phyloP scores from a whole-genome alignment of 2,329 filamentous ascomycete species.

The Xylariaceae sp. region DNA sequence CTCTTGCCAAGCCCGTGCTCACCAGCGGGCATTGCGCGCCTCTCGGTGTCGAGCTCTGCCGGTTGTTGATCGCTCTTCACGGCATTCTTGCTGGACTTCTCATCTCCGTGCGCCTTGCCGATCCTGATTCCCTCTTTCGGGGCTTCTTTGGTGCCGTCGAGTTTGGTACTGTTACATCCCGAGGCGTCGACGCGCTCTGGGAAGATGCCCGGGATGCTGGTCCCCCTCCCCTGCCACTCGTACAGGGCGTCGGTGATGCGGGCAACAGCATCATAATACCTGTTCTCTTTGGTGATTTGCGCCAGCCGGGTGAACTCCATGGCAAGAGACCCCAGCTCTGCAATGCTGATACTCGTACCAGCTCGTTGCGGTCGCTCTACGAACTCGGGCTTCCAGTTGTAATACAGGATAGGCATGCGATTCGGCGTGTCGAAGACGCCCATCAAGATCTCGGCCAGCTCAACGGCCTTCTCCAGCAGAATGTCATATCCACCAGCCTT shows the following conservation, averaged over 20 bases:
- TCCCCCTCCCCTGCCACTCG: slow-evolving; percentile 61
- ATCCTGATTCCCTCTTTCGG: slow-evolving; percentile 6
- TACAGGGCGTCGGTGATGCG: slow-evolving; percentile 77
- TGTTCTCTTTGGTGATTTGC: slow-evolving; percentile 71
- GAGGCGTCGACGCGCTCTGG: slow-evolving; percentile 70
- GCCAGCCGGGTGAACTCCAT: slow-evolving; percentile 87
- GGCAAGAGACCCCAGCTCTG: slow-evolving; percentile 72
- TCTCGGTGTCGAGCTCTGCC: not conserved
- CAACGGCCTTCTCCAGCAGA: slow-evolving; percentile 62
- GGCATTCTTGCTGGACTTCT: not conserved
- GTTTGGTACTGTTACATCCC: slow-evolving; percentile 59
- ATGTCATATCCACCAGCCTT: slow-evolving; percentile 48
- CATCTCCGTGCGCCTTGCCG: no score
- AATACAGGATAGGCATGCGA: slow-evolving; percentile 79
- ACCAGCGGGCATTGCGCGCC: not conserved
- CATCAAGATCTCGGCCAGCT: slow-evolving; percentile 64
- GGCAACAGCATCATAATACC: slow-evolving; percentile 85
- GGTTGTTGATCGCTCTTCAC: not conserved
- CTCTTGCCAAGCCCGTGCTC: not conserved
- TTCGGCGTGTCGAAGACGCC: slow-evolving; percentile 81
- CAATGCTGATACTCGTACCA: slow-evolving; percentile 44
- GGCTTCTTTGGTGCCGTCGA: slow-evolving; percentile 12
- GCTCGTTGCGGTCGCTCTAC: slow-evolving; percentile 59
- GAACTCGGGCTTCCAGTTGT: slow-evolving; percentile 64
- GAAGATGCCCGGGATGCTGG: slow-evolving; percentile 70